Conservation (phyloP, 2,329 filamentous ascomycete species). For the Talaromyces sp. region DNA sequence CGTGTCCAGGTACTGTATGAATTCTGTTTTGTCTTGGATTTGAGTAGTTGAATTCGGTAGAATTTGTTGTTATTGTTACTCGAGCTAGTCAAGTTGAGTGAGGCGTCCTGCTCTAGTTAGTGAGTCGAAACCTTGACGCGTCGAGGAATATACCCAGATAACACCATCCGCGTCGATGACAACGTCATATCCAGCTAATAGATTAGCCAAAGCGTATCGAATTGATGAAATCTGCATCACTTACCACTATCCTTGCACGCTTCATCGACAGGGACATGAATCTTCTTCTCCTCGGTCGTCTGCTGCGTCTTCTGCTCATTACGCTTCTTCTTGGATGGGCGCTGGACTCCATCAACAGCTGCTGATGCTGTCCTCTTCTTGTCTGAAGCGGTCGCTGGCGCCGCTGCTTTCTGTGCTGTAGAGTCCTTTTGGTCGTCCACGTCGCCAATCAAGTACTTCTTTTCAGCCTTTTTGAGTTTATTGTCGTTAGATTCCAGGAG, state of each 20-base stretch:
- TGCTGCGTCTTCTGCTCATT: constrained; percentile 44
- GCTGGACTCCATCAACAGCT: constrained; percentile 22
- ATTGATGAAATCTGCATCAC: no score
- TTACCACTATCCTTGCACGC: constrained; percentile 29
- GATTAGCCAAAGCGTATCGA: constrained; percentile 9
- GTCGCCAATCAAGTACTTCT: constrained; percentile 33
- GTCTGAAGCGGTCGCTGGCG: neutral
- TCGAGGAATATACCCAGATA: constrained; percentile 50
- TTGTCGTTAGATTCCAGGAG: constrained; percentile 53
- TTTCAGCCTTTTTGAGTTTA: constrained; percentile 40
- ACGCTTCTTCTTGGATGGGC: constrained; percentile 38
- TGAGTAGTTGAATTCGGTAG: constrained; percentile 67
- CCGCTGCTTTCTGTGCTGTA: constrained; percentile 1
- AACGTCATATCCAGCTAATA: constrained; percentile 42
- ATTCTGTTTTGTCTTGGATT: constrained; percentile 27
- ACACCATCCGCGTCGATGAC: constrained; percentile 63
- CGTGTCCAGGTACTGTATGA: constrained; percentile 62
- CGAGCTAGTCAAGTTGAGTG: constrained; percentile 73
- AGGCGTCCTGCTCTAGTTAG: constrained; percentile 71
- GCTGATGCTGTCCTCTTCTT: constrained; percentile 28
- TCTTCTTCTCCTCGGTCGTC: constrained; percentile 27
- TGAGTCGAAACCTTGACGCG: constrained; percentile 50
- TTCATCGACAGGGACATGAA: constrained; percentile 50
- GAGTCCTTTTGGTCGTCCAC: constrained; percentile 17
- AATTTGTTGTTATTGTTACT: constrained; percentile 77